Percentiles rank a stretch among this genome's conserved stretches.
Evolutionary conservation across 2,329 filamentous ascomycete genomes (phyloP).

Genomic region (Alternaria longipes): DNA sequence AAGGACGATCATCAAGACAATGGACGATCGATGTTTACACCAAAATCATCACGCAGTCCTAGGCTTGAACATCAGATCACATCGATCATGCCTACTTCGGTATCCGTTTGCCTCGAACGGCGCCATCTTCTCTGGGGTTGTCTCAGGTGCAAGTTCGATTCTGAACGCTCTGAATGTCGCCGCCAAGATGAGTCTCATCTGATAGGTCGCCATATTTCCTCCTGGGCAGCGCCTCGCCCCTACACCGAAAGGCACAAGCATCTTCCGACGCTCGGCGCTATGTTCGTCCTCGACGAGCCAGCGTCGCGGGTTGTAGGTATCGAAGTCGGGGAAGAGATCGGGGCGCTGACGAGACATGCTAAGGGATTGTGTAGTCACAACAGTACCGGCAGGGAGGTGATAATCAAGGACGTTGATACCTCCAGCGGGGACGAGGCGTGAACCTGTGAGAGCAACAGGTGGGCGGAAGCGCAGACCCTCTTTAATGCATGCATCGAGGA

Average conservation of each 20-base stretch:
- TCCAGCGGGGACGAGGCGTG: constrained; percentile 25
- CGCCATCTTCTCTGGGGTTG: constrained; percentile 30
- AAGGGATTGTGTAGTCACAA: constrained; percentile 28
- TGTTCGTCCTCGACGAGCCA: constrained; percentile 27
- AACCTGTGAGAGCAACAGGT: constrained; percentile 32
- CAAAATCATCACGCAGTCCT: background rate
- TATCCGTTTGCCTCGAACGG: constrained; percentile 34
- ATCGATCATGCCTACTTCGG: constrained; percentile 28
- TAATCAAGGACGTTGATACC: constrained; percentile 26
- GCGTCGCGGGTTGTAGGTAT: constrained; percentile 26
- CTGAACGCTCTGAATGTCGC: constrained; percentile 28
- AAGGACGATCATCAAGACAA: background rate
- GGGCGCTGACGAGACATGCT: constrained; percentile 33
- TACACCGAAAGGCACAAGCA: constrained; percentile 29
- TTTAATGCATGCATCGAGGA: constrained; percentile 29
- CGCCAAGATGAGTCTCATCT: constrained; percentile 30
- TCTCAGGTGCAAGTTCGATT: constrained; percentile 27
- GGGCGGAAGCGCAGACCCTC: constrained; percentile 35
- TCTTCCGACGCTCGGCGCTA: constrained; percentile 23
- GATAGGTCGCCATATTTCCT: constrained; percentile 33
- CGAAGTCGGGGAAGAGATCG: constrained; percentile 31
- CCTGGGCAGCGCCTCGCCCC: constrained; percentile 31
- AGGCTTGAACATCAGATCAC: constrained; percentile 28
- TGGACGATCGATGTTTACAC: background rate
- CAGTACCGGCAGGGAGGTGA: constrained; percentile 26